Evolutionary conservation across 208 protist genomes (phyloP).

Genomic region (Crithidia bombi): DNA sequence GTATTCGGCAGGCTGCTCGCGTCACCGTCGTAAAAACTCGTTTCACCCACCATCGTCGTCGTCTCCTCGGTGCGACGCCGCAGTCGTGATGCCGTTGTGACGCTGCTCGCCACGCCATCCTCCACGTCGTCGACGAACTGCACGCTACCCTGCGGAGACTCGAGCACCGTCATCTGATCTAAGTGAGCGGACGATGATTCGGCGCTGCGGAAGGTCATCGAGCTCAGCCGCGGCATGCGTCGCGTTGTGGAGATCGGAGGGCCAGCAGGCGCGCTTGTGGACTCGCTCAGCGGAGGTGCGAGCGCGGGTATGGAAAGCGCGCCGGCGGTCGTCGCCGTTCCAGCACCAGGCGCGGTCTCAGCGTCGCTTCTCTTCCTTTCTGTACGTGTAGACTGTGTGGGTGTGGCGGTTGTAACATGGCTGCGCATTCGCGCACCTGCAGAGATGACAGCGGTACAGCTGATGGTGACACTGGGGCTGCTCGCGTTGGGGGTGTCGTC

Average conservation of each 20-base stretch:
- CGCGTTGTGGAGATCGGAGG: not conserved
- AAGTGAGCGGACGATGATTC: constrained; percentile 17
- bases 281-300: not conserved
- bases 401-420: constrained; percentile 3
- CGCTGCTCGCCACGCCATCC: not conserved
- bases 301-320: too few species aligned
- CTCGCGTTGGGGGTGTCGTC: too few species aligned
- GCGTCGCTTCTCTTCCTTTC: too few species aligned
- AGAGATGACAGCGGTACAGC: too few species aligned
- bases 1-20: not conserved
- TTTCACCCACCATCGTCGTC: not conserved
- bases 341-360: too few species aligned
- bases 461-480: not conserved
- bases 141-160: constrained; percentile 17
- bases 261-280: not conserved
- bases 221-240: constrained; percentile 3
- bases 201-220: constrained; percentile 18
- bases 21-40: not conserved
- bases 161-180: constrained; percentile 27
- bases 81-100: not conserved
- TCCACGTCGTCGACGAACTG: constrained; percentile 10
- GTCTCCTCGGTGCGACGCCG: not conserved
- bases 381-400: not conserved
- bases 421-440: too few species aligned
- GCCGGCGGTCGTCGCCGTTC: too few species aligned